These are phyloP conservation scores for Xylaria sp. DNA, from an alignment of 2,329 filamentous ascomycete genomes.

Conservation along the genomic window DNA sequence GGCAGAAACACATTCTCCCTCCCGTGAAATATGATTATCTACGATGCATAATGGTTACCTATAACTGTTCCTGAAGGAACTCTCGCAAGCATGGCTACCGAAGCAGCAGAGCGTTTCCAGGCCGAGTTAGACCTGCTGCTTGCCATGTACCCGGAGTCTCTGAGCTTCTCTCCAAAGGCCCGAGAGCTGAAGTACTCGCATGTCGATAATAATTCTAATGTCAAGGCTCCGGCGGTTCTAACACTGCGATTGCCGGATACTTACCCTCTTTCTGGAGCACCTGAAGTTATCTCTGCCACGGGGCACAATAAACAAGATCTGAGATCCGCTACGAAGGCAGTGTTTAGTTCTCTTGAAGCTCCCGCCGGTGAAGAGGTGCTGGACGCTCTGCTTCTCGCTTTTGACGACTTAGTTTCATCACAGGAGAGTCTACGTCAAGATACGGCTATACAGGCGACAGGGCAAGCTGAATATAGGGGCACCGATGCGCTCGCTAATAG, in stretches of 20 bases:
- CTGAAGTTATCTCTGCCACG: conserved; percentile 39
- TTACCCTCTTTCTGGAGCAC: conserved; percentile 36
- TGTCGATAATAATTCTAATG: background rate
- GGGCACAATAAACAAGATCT: conserved; percentile 37
- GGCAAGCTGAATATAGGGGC: background rate
- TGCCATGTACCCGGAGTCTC: conserved; percentile 41
- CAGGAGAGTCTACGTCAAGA: background rate
- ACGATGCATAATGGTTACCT: too few species aligned
- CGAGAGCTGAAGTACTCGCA: conserved; percentile 40
- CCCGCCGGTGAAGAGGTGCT: conserved; percentile 37
- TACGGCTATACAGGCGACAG: background rate
- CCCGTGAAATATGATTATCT: too few species aligned
- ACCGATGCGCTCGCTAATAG: conserved; percentile 13
- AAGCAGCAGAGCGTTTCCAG: conserved; percentile 30
- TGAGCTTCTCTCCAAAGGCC: conserved; percentile 35
- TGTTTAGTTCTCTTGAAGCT: conserved; percentile 26
- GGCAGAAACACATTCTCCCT: background rate
- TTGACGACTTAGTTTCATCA: conserved; percentile 34
- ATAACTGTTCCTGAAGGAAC: background rate
- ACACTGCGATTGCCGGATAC: conserved; percentile 40
- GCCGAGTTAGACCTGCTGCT: conserved; percentile 32
- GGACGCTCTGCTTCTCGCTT: conserved; percentile 39
- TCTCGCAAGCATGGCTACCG: conserved; percentile 25
- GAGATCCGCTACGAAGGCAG: conserved; percentile 32
- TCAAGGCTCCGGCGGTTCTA: conserved; percentile 22